Base-by-base conservation (phyloP, 352 stramenopile species). In the Phytophthora foliorum region DNA sequence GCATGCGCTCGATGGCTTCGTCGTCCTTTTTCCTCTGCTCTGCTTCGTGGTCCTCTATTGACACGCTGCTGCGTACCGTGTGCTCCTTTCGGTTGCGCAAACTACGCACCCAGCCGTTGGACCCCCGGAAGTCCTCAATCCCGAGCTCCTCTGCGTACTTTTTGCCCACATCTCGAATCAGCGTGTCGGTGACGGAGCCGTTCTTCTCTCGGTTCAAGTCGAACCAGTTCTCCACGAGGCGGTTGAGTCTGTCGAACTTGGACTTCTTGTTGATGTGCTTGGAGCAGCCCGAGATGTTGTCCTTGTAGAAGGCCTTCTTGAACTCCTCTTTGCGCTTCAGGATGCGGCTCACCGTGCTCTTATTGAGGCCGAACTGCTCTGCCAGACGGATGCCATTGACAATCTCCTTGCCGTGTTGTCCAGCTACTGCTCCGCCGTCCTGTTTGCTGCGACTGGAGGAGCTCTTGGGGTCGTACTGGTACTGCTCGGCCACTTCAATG, bases 231-330 rank as follows among this genome's bases (percentile, higher is more conserved):
- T 94, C 86, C 0, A 94, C 86, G 3, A 94, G 76, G 2, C 81
- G 69, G 42, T 94, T 94, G 53, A 94, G 82, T 53, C 91, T 91
- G 34, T 94, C 86, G 60, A 92, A 94, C 74, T 92, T 92, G 63
- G 86, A 94, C 67, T 92, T 94, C 58, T 94, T 94, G 79, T 92
- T 94, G 58, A 94, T 94, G 60, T 94, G 86, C 70, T 94, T 94
- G 55, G 86, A 92, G 49, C 82, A 83, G 31, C 86, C 86, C 24
- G 86, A 91, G 62, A 94, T 84, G 56, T 92, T 92, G 78, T 94
- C 86, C 69, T 92, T 90, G 74, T 94, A 94, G 63, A 91, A 94
- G 19, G 86, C 86, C 62, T 92, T 91, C 75, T 94, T 94, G 72
- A 91, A 92, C 80, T 92, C 84, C 42, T 94, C 84, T 53, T 94